Conservation (phyloP, 352 stramenopile species). For the Phytophthora sansomeana region DNA sequence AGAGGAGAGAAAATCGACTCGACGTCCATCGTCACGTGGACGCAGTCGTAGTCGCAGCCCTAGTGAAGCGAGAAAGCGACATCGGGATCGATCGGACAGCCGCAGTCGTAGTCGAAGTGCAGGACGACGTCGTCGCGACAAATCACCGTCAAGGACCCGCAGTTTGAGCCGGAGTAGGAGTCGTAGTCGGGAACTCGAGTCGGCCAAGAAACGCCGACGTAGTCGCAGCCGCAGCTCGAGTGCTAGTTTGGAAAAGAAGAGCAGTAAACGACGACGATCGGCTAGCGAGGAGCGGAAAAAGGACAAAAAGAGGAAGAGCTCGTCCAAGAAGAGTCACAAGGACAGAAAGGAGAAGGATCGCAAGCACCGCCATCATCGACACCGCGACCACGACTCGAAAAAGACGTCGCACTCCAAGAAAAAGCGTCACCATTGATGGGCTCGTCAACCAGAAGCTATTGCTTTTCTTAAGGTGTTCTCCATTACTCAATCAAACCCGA, state of each 20-base stretch:
- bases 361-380: constrained; percentile 44
- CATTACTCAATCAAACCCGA: constrained; percentile 3
- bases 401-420: constrained; percentile 40
- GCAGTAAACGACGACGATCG: constrained; percentile 25
- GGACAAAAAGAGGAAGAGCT: constrained; percentile 44
- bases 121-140: constrained; percentile 26
- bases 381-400: constrained; percentile 36
- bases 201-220: constrained; percentile 25
- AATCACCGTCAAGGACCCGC: constrained; percentile 25
- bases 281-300: constrained; percentile 37
- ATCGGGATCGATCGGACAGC: constrained; percentile 22
- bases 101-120: constrained; percentile 31
- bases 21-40: constrained; percentile 31
- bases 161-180: constrained; percentile 30
- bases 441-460: background rate
- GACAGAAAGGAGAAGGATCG: constrained; percentile 58
- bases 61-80: constrained; percentile 26
- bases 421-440: constrained; percentile 24
- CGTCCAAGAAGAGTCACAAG: constrained; percentile 50
- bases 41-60: constrained; percentile 45
- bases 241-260: constrained; percentile 17
- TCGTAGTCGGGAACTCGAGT: constrained; percentile 12
- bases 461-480: constrained; percentile 4
- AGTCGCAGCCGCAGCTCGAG: constrained; percentile 32
- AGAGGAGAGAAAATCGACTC: constrained; percentile 16